Base-by-base conservation (phyloP, 768 basidiomycete genomes). In the Saitozyma podzolica region DNA sequence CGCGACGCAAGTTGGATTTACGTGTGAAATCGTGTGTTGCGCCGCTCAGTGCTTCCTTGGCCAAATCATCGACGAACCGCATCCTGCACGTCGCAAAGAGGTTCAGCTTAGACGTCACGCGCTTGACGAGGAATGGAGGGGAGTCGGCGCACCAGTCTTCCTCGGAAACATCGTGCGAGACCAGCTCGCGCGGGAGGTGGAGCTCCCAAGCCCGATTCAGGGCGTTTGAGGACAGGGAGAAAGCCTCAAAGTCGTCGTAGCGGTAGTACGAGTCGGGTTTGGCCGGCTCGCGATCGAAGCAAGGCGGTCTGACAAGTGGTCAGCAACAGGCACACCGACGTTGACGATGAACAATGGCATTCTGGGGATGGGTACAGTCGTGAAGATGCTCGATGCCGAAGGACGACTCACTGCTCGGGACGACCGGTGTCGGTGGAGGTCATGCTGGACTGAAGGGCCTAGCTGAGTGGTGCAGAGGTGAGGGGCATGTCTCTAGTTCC, bases 351-450 rank as follows among this genome's bases (percentile, higher is more conserved):
- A 6, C 52, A 61, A 54, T 47, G 59, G 59, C 49, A 51, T 59
- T 49, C 58, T 42, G 41, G 50, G 51, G 9, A 11, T 55, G 42
- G 20, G 20, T 8, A 37, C 10, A 39, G 20, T 43, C 29, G 53
- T 20, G 51, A 39, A 56, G 19, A 60, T 68, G 64, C 59, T 67
- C 67, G 45, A 59, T 52, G 39, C 63, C 50, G 66, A 56, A 62
- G 50, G 52, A 40, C 68, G 40, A 72, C 74, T 62, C 68, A 75
- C 74, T 73, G 74, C 59, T 73, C 71, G 41, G 74, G 74, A 65
- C 74, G 57, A 7, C 67, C 69, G 6, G 59, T 43, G 16, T 60
- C 45, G 45, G 13, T 47, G 11, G 45, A 13, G 45, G 45, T 17
- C 2, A 13, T 13, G 45, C 13, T 13, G 11, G 45, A 13, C 45